phyloP scores from a whole-genome alignment of 176 grass and related monocot species.

The Poa annua region DNA sequence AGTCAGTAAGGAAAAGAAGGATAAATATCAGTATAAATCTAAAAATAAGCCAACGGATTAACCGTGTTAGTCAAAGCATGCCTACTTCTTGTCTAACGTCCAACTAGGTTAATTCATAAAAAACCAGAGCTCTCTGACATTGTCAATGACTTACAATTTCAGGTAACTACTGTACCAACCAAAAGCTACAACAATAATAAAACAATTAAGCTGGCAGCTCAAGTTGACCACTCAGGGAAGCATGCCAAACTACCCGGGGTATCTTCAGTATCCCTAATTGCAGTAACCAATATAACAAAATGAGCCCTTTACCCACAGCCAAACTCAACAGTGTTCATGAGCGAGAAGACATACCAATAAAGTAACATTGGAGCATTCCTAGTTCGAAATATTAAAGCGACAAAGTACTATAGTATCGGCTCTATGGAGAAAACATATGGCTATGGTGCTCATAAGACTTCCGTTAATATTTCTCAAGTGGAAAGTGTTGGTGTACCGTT shows the following conservation, averaged over 20 bases:
- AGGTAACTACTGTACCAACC: not conserved
- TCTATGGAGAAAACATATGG: not conserved
- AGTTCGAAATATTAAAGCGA: constrained; percentile 14
- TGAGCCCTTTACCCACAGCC: not conserved
- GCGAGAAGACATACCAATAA: not conserved
- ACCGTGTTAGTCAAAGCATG: not conserved
- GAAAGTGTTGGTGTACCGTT: not conserved
- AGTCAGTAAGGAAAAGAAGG: not conserved
- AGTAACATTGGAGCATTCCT: constrained; percentile 4
- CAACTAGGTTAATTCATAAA: constrained; percentile 11
- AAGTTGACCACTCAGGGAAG: constrained; percentile 1
- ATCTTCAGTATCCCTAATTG: not conserved
- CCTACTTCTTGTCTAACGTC: not conserved
- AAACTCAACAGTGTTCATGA: not conserved
- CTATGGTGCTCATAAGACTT: constrained; percentile 8
- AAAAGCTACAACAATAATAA: constrained; percentile 18
- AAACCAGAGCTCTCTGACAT: not conserved
- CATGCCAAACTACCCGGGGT: not conserved
- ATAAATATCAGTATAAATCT: constrained; percentile 18
- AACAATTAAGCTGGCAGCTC: not conserved
- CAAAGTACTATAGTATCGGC: not conserved
- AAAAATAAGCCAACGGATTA: not conserved
- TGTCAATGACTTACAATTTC: not conserved
- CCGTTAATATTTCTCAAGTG: not conserved
- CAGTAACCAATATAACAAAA: constrained; percentile 21